A percentile compares a stretch with the other conserved stretches of the same genome.
These are phyloP conservation scores for Gentiana dahurica DNA, from an alignment of 257 asterid genomes.

Conservation along the genomic window DNA sequence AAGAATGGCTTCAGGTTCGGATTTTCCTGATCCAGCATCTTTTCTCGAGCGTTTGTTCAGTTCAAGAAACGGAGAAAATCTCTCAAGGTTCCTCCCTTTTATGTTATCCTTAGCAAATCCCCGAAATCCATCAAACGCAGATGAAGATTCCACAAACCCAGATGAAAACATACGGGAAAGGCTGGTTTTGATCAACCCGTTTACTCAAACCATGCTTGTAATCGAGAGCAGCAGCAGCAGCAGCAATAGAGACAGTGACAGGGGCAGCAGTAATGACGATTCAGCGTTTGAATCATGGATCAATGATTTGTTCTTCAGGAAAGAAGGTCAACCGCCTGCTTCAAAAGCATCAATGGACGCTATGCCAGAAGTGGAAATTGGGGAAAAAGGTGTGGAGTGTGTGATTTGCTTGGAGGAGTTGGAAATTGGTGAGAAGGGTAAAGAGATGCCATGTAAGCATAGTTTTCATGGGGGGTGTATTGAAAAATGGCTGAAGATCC, in stretches of 20 bases:
- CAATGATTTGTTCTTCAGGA: constrained; percentile 27
- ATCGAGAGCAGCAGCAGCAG: constrained; percentile 23
- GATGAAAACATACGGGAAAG: constrained; percentile 23
- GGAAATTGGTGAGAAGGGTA: constrained; percentile 33
- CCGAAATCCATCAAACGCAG: constrained; percentile 12
- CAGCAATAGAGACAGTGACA: background rate
- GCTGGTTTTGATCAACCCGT: constrained; percentile 46
- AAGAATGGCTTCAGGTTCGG: constrained; percentile 44
- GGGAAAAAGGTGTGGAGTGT: constrained; percentile 31
- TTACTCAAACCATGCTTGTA: constrained; percentile 47
- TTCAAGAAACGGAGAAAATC: constrained; percentile 31
- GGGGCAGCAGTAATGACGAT: background rate
- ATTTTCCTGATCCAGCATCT: constrained; percentile 15
- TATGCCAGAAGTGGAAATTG: constrained; percentile 30
- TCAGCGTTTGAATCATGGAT: constrained; percentile 24
- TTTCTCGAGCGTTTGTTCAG: constrained; percentile 22
- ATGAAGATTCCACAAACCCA: constrained; percentile 20
- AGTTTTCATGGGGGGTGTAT: constrained; percentile 48
- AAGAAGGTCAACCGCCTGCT: constrained; percentile 58
- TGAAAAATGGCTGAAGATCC: constrained; percentile 55
- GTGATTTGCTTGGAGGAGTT: constrained; percentile 64
- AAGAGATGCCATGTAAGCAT: constrained; percentile 72
- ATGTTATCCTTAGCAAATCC: constrained; percentile 21
- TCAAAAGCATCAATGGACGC: constrained; percentile 63
- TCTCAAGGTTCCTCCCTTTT: constrained; percentile 36